Evolutionary conservation across 2,329 filamentous ascomycete genomes (phyloP).

Genomic region (Colletotrichum graminicola): DNA sequence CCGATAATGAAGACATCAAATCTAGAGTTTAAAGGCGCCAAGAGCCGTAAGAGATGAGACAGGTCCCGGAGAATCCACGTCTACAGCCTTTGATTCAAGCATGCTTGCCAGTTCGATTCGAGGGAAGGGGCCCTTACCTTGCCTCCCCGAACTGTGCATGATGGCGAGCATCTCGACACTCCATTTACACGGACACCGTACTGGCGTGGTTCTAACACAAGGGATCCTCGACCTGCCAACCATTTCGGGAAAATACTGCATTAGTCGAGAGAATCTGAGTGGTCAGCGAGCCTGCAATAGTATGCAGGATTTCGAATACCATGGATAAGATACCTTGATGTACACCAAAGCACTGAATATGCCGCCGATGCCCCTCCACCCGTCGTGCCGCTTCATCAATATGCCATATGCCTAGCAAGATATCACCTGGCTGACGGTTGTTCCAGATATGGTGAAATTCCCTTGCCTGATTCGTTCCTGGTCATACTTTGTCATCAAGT

Average conservation of each 20-base stretch:
- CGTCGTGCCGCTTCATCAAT: conserved; percentile 10
- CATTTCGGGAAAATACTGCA: conserved; percentile 35
- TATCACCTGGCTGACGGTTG: not conserved
- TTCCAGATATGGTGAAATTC: not conserved
- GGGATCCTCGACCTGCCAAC: conserved; percentile 26
- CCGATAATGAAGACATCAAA: not conserved
- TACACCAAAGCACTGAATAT: conserved; percentile 27
- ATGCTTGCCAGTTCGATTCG: not conserved
- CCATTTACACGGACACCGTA: conserved; percentile 7
- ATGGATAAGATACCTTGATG: conserved; percentile 27
- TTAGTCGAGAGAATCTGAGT: conserved; percentile 32
- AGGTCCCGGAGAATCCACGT: not conserved
- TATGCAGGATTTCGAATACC: conserved; percentile 34
- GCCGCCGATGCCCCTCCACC: conserved; percentile 4
- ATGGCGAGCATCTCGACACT: conserved; percentile 12
- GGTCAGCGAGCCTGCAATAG: conserved; percentile 32
- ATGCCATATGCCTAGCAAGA: not conserved
- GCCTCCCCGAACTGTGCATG: conserved; percentile 24
- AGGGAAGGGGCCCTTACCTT: conserved; percentile 17
- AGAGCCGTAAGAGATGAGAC: not conserved
- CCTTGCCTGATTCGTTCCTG: not conserved
- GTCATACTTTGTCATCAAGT: not conserved
- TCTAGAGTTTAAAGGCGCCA: not conserved
- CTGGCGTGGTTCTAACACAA: conserved; percentile 11
- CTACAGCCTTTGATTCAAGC: not conserved